Evolutionary conservation across 2,329 filamentous ascomycete genomes (phyloP).

Genomic region (Raffaelea albimanens): DNA sequence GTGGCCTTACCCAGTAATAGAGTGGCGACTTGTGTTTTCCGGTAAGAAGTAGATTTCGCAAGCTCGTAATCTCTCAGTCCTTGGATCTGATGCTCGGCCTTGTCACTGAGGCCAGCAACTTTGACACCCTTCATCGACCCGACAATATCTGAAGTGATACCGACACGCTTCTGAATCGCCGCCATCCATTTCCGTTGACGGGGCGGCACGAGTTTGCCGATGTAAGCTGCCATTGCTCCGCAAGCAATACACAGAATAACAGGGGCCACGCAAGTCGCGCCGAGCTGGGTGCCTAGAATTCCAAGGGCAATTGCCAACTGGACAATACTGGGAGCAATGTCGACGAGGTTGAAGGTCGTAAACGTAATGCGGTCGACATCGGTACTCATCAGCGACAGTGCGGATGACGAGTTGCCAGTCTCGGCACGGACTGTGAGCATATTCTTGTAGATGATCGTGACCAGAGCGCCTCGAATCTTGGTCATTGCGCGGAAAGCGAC

Average conservation of each 20-base stretch:
- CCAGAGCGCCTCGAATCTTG: conserved; percentile 8
- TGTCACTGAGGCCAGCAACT: conserved; percentile 34
- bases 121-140: conserved; percentile 42
- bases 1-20: conserved; percentile 3
- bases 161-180: conserved; percentile 38
- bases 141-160: conserved; percentile 35
- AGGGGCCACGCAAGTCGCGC: conserved; percentile 7
- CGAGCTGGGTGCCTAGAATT: conserved; percentile 8
- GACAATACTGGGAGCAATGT: conserved; percentile 5
- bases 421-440: conserved; percentile 10
- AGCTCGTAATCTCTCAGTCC: conserved; percentile 8
- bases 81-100: conserved; percentile 18
- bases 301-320: conserved; percentile 7
- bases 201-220: conserved; percentile 6
- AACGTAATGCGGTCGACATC: conserved; percentile 11
- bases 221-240: not conserved
- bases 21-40: conserved; percentile 6
- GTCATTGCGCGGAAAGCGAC: conserved; percentile 9
- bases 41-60: conserved; percentile 5
- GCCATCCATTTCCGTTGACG: conserved; percentile 30
- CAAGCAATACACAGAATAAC: conserved; percentile 7
- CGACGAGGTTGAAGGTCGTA: conserved; percentile 8
- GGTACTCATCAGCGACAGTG: conserved; percentile 11
- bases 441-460: conserved; percentile 10
- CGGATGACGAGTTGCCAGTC: conserved; percentile 8